Evolutionary conservation across 1,284 basidiomycete species (phyloP), one percentile per base, ranked within the genome.

Genomic region (Cryptococcus floricola): DNA sequence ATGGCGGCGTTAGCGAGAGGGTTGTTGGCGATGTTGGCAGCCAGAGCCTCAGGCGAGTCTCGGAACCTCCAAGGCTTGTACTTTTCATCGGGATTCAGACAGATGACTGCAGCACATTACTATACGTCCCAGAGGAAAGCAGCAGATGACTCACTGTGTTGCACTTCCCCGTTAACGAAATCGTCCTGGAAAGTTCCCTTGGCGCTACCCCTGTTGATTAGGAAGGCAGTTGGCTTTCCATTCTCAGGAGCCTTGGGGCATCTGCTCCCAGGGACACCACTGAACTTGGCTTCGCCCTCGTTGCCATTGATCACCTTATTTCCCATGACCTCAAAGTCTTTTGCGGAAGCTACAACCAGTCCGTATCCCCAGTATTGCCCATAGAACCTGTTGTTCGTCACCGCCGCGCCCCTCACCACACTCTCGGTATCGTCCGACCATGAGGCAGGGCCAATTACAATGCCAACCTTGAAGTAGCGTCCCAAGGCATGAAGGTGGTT

Each of bases 131-230:
- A 16, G 47, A 52, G 14, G 37, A 27, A 10, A 14, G 14, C 47
- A 45, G 16, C 49, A 16, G 13, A 10, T 39, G 10, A 67, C 76
- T 64, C 44, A 78, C 77, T 73, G 62, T 77, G 74, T 62, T 78
- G 76, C 14, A 78, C 76, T 60, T 78, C 76, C 50, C 77, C 77
- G 56, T 78, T 78, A 39, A 70, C 67, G 59, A 78, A 77, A 13
- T 78, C 75, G 4, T 65, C 53, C 54, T 78, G 77, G 53, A 74
- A 77, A 5, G 52, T 63, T 9, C 75, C 76, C 31, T 64, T 62
- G 2, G 73, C 66, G 48, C 69, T 72, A 1, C 74, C 76, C 2
- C 67, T 54, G 58, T 78, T 75, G 56, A 77, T 73, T 52, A 78
- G 58, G 59, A 78, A 76, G 4, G 71, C 66, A 12, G 63, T 69